Conservation (phyloP, 2,329 filamentous ascomycete genomes). For the Talaromyces albobiverticillius region DNA sequence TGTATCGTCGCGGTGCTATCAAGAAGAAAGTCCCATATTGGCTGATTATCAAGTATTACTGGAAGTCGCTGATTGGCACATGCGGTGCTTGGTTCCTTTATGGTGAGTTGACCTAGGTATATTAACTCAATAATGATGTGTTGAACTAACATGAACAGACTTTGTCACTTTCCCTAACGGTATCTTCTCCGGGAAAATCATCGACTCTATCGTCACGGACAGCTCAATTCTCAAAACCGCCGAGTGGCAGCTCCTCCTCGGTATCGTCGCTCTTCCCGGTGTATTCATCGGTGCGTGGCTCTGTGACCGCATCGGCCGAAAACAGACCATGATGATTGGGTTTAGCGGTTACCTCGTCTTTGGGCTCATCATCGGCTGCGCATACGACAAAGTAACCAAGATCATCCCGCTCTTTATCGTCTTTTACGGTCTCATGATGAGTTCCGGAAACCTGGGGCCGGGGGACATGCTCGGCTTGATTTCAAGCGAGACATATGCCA, state of each 20-base stretch:
- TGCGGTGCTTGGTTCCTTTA: constrained; percentile 57
- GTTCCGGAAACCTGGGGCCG: constrained; percentile 49
- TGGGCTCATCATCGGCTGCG: constrained; percentile 51
- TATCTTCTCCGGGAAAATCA: constrained; percentile 46
- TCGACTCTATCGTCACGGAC: constrained; percentile 37
- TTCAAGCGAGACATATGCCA: constrained; percentile 52
- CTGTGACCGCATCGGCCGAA: constrained; percentile 49
- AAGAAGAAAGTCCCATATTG: constrained; percentile 51
- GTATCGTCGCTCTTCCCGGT: constrained; percentile 47
- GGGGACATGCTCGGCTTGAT: constrained; percentile 52
- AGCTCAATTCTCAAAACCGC: constrained; percentile 43
- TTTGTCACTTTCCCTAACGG: constrained; percentile 49
- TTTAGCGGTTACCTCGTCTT: constrained; percentile 52
- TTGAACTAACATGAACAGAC: constrained; percentile 14
- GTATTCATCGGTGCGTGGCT: constrained; percentile 50
- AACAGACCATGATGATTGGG: constrained; percentile 51
- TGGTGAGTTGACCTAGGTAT: constrained; percentile 18
- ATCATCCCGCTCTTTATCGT: constrained; percentile 52
- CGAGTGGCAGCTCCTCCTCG: constrained; percentile 48
- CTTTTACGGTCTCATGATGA: constrained; percentile 53
- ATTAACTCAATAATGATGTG: neutral
- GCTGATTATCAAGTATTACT: constrained; percentile 53
- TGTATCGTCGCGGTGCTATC: constrained; percentile 54
- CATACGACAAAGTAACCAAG: constrained; percentile 48
- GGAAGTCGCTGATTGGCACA: constrained; percentile 53